These are phyloP conservation scores for Debaryomycetaceae sp. DNA, from an alignment of 1,139 yeast genomes.

Conservation along the genomic window DNA sequence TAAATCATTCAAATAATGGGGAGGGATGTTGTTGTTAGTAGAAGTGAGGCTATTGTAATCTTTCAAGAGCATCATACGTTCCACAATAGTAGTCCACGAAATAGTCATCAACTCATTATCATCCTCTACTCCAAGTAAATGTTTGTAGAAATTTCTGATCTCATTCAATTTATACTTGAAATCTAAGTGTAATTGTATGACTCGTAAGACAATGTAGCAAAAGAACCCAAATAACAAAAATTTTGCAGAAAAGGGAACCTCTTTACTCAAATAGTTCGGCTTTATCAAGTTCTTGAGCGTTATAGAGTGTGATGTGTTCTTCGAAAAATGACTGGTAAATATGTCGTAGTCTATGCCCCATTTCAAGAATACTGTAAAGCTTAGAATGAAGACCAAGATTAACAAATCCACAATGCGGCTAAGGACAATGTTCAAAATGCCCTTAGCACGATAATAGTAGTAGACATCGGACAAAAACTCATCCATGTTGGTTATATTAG, in stretches of 20 bases:
- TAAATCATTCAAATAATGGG: constrained; percentile 46
- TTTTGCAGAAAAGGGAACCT: constrained; percentile 50
- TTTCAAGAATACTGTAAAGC: constrained; percentile 74
- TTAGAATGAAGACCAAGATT: constrained; percentile 74
- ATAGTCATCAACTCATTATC: constrained; percentile 83
- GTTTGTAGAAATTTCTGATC: constrained; percentile 60
- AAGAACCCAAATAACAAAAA: constrained; percentile 61
- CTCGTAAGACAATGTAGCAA: constrained; percentile 52
- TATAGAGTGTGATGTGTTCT: constrained; percentile 14
- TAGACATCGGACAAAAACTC: constrained; percentile 80
- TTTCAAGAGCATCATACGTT: constrained; percentile 66
- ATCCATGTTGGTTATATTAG: constrained; percentile 89
- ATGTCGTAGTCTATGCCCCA: constrained; percentile 72
- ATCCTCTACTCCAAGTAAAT: constrained; percentile 67
- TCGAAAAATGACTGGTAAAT: constrained; percentile 22
- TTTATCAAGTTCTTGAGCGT: constrained; percentile 49
- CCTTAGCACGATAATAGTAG: constrained; percentile 80
- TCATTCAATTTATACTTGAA: constrained; percentile 54
- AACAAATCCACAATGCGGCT: constrained; percentile 62
- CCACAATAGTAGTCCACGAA: constrained; percentile 89
- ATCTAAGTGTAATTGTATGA: constrained; percentile 58
- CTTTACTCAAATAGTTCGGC: constrained; percentile 55
- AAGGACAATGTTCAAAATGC: constrained; percentile 71
- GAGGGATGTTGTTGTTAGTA: constrained; percentile 29
- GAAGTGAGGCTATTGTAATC: constrained; percentile 76